Evolutionary conservation across 192 early-diverging fungal genomes (phyloP).

Genomic region (Phycomyces nitens): DNA sequence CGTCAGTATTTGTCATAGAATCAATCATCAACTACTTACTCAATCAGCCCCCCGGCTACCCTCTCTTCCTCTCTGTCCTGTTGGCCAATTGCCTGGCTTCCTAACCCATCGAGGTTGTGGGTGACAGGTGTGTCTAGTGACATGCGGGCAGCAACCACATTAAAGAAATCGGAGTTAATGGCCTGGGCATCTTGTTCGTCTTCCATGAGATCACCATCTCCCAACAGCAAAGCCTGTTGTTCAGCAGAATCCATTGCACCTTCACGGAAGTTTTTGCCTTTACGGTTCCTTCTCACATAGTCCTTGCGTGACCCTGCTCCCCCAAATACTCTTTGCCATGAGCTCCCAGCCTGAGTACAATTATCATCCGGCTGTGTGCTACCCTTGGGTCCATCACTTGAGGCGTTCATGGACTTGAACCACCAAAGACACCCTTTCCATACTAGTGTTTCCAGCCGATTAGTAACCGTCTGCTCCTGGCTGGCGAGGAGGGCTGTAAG

Average conservation of each 20-base stretch:
- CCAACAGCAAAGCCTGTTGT: constrained; percentile 15
- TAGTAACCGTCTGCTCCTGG: constrained; percentile 23
- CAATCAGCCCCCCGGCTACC: background rate
- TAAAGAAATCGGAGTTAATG: constrained; percentile 19
- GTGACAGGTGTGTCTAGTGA: background rate
- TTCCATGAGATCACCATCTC: constrained; percentile 1
- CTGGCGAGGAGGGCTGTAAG: no score
- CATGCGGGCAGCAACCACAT: constrained; percentile 10
- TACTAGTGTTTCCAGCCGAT: constrained; percentile 38
- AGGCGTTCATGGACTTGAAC: constrained; percentile 16
- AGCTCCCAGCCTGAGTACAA: background rate
- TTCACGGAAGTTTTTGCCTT: background rate
- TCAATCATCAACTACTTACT: background rate
- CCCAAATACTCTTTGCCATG: constrained; percentile 24
- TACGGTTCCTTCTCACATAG: constrained; percentile 1
- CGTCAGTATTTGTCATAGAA: no score
- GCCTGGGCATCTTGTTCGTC: constrained; percentile 35
- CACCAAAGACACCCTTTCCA: constrained; percentile 52
- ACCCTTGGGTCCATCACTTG: background rate
- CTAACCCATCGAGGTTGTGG: no score
- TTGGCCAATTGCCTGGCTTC: no score
- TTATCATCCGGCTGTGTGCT: background rate
- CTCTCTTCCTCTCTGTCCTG: no score
- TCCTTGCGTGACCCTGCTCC: constrained; percentile 20
- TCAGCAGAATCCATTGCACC: constrained; percentile 9